These are phyloP conservation scores for Linnemannia exigua DNA, from an alignment of 192 early-diverging fungal genomes.

Conservation along the genomic window DNA sequence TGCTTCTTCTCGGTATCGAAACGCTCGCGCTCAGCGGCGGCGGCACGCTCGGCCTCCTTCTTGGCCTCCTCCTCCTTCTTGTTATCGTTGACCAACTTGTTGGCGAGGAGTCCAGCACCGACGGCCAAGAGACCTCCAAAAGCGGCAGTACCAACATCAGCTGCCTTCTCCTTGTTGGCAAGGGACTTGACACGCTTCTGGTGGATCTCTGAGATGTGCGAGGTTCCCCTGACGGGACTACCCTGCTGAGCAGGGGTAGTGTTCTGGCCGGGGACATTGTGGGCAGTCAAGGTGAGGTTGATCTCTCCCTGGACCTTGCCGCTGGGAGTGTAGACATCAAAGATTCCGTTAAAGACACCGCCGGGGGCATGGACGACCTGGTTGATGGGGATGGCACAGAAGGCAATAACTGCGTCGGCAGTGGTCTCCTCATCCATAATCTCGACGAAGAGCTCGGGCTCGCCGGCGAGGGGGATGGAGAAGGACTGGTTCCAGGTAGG, in stretches of 20 bases:
- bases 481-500: conserved; percentile 68
- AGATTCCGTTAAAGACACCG: conserved; percentile 58
- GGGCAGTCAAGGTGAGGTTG: conserved; percentile 57
- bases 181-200: conserved; percentile 57
- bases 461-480: conserved; percentile 56
- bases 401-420: conserved; percentile 60
- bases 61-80: conserved; percentile 42
- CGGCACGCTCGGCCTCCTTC: conserved; percentile 24
- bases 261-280: conserved; percentile 58
- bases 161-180: conserved; percentile 56
- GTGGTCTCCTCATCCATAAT: conserved; percentile 63
- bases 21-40: conserved; percentile 25
- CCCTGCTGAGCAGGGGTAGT: conserved; percentile 8
- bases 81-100: conserved; percentile 59
- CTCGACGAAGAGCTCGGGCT: conserved; percentile 62
- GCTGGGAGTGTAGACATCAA: conserved; percentile 58
- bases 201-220: conserved; percentile 56
- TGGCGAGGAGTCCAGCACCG: conserved; percentile 60
- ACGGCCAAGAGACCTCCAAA: conserved; percentile 58
- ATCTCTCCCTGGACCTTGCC: conserved; percentile 59
- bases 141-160: conserved; percentile 56
- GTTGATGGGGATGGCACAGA: conserved; percentile 64
- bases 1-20: conserved; percentile 33
- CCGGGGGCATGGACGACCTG: conserved; percentile 62
- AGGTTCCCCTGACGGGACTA: conserved; percentile 48